phyloP scores from a whole-genome alignment of 2,329 filamentous ascomycete genomes.

The Fusarium sp. region DNA sequence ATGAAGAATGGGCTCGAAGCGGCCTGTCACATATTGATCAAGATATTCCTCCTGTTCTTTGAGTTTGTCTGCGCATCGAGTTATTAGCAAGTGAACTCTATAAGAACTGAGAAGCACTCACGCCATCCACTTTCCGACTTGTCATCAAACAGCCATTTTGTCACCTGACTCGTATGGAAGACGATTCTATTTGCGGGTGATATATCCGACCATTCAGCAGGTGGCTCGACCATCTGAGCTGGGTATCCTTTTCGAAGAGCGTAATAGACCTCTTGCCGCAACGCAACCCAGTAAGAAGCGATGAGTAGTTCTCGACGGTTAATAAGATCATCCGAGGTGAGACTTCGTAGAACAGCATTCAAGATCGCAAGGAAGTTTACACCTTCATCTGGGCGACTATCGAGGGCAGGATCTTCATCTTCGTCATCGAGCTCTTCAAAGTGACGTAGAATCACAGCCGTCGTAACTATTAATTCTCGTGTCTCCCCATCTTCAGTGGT shows the following conservation, averaged over 20 bases:
- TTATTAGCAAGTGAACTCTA: rapidly evolving
- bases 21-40: neutral
- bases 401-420: neutral
- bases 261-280: constrained; percentile 36
- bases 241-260: constrained; percentile 22
- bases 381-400: neutral
- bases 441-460: constrained; percentile 23
- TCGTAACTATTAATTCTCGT: constrained; percentile 25
- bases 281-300: constrained; percentile 35
- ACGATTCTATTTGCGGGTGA: constrained; percentile 34
- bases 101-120: neutral
- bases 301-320: constrained; percentile 13
- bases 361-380: constrained; percentile 33
- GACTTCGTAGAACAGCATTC: constrained; percentile 28
- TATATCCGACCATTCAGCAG: constrained; percentile 29
- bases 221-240: constrained; percentile 32
- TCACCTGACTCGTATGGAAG: constrained; percentile 30
- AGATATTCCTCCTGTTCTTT: constrained; percentile 35
- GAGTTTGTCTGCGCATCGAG: neutral
- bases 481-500: constrained; percentile 25
- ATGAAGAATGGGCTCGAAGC: constrained; percentile 20
- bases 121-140: constrained; percentile 31
- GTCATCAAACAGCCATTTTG: constrained; percentile 29
- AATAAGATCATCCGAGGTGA: constrained; percentile 21
- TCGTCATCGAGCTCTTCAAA: constrained; percentile 37